A percentile compares a stretch with the other conserved stretches of the same genome.
Conservation (phyloP, 179 eudicot species). For the Silene noctiflora region DNA sequence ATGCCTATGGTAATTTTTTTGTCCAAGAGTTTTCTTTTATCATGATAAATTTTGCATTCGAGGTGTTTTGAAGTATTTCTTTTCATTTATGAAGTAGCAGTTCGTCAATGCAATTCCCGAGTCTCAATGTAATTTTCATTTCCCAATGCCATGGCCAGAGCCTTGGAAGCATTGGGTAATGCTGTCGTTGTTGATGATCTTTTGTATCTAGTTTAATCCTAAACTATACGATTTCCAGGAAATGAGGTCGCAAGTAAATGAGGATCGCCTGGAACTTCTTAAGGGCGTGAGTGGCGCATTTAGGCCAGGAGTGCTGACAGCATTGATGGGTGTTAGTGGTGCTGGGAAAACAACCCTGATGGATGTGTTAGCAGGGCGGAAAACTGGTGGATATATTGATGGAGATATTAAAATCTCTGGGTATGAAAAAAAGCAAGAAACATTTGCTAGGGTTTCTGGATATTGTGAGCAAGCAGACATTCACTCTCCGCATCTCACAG, state of each 20-base stretch:
- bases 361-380: slow-evolving; percentile 80
- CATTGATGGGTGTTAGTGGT: slow-evolving; percentile 81
- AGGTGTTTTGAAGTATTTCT: not conserved
- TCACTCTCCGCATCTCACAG: slow-evolving; percentile 78
- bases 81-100: not conserved
- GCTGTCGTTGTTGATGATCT: not conserved
- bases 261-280: slow-evolving; percentile 52
- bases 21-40: not conserved
- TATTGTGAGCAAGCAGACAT: slow-evolving; percentile 75
- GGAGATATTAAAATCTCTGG: slow-evolving; percentile 70
- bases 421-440: slow-evolving; percentile 69
- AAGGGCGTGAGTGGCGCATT: slow-evolving; percentile 80
- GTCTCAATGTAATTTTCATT: not conserved
- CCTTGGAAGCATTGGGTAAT: not conserved
- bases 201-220: not conserved
- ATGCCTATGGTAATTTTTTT: slow-evolving; percentile 57
- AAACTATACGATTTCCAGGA: slow-evolving; percentile 36
- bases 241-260: slow-evolving; percentile 58
- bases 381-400: slow-evolving; percentile 73
- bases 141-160: not conserved
- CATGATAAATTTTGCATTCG: not conserved
- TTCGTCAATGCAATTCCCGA: not conserved
- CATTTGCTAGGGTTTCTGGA: slow-evolving; percentile 75
- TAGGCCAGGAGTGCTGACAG: slow-evolving; percentile 76
- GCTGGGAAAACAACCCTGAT: slow-evolving; percentile 81